Evolutionary conservation across 2,329 filamentous ascomycete species (phyloP).

Genomic region (Ophiostoma sp.): DNA sequence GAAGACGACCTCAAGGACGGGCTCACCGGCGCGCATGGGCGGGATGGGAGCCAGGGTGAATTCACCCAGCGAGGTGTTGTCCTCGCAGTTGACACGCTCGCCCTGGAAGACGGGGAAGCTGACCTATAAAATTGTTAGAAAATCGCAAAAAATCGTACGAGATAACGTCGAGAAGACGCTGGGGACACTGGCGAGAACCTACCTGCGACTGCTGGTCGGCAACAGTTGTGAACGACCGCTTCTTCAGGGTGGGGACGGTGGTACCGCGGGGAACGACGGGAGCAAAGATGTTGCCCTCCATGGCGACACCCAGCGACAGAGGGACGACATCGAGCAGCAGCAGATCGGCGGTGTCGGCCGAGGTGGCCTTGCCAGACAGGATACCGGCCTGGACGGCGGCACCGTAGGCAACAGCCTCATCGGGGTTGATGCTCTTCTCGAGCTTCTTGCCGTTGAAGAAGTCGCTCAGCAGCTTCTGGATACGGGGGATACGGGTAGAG

Average conservation of each 20-base stretch:
- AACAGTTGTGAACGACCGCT: slow-evolving; percentile 87
- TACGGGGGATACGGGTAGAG: slow-evolving; percentile 96
- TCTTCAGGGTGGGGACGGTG: slow-evolving; percentile 79
- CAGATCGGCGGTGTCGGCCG: slow-evolving; percentile 89
- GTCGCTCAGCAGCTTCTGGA: slow-evolving; percentile 98
- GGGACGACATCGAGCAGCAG: slow-evolving; percentile 95
- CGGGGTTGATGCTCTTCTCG: slow-evolving; percentile 99
- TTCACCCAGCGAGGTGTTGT: slow-evolving; percentile 97
- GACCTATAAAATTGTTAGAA: slow-evolving; percentile 47
- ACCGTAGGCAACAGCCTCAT: slow-evolving; percentile 98
- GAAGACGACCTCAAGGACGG: slow-evolving; percentile 96
- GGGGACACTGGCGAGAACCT: background rate
- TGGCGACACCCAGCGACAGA: slow-evolving; percentile 95
- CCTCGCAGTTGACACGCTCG: slow-evolving; percentile 96
- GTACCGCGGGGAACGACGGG: slow-evolving; percentile 81
- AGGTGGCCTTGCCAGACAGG: slow-evolving; percentile 95
- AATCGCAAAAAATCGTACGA: background rate
- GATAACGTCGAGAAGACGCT: background rate
- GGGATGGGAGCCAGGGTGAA: slow-evolving; percentile 90
- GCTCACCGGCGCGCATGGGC: slow-evolving; percentile 90
- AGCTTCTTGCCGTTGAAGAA: slow-evolving; percentile 99
- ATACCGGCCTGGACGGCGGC: slow-evolving; percentile 98
- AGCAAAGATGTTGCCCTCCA: slow-evolving; percentile 98
- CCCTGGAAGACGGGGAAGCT: slow-evolving; percentile 95
- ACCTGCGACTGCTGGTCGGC: slow-evolving; percentile 60